Evolutionary conservation across 116 monocot genomes (phyloP), one percentile per base, ranked within the genome.

Genomic region (Cymodocea nodosa): DNA sequence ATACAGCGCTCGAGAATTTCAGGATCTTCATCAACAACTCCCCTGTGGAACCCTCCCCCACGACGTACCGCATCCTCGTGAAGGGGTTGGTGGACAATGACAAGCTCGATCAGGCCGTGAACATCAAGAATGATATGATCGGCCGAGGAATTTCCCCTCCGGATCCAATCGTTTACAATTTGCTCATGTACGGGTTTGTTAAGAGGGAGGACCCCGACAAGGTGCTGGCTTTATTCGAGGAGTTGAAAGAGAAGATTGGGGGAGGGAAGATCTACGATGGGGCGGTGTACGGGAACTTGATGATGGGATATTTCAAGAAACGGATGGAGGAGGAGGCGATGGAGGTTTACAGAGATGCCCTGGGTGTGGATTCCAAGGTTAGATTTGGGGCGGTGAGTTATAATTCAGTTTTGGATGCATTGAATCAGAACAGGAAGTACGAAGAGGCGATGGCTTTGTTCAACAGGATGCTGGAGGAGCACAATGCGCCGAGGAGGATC

Each of bases 111-210:
- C 77, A 81, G 49, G 95, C 90, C 4, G 60, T 89, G 3, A 82
- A 87, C 30, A 75, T 98, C 60, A 88, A 91, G 78, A 79, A 98
- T n/a, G 88, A 83, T 20, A 98, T 98, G 97, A 35, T 89, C n/a
- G 68, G 23, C 16, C 78, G 75, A 54, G 91, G 74, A 8, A 56
- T 71, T 60, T 74, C 70, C 65, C 36, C 78, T 4, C 82, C 97
- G 0, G 97, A 98, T 37, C 76, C 84, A 1, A 24, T 74, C 20
- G 82, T 98, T n/a, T 98, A 91, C 65, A 86, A 84, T 51, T 14
- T 77, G 34, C 73, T 98, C 57, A 98, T 98, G 92, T 66, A 77
- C 9, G 97, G 92, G 5, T 77, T 85, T 37, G 67, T 97, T 13
- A 83, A 77, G 53, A 70, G 60, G 12, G 74, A 59, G 2, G 92